Conservation (phyloP, 2,329 filamentous ascomycete species). For the Epichloe glyceriae region DNA sequence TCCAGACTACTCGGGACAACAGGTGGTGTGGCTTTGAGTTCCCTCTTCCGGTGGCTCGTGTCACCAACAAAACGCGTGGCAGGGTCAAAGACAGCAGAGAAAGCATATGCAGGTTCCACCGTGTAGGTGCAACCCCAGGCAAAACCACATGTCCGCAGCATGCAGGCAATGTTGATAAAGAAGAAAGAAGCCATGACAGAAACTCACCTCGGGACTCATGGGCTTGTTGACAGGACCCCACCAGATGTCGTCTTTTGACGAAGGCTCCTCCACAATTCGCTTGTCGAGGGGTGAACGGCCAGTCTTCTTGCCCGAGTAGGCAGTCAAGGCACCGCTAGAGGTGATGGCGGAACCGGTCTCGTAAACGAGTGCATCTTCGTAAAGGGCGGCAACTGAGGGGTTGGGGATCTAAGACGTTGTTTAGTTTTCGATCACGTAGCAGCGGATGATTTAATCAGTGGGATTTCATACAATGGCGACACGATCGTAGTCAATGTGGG, state of each 20-base stretch:
- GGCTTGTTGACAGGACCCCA: constrained; percentile 99
- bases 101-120: background rate
- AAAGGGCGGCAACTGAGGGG: constrained; percentile 86
- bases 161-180: constrained; percentile 1
- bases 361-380: constrained; percentile 95
- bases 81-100: background rate
- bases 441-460: background rate
- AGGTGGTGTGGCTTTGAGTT: background rate
- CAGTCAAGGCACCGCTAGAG: constrained; percentile 84
- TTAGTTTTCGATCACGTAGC: background rate
- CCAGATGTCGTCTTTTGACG: constrained; percentile 88
- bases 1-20: background rate
- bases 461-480: constrained; percentile 73
- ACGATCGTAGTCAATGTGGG: constrained; percentile 97
- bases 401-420: constrained; percentile 53
- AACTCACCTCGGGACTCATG: constrained; percentile 82
- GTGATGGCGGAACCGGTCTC: constrained; percentile 97
- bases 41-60: background rate
- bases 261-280: constrained; percentile 84
- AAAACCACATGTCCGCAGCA: background rate
- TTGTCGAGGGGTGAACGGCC: constrained; percentile 95
- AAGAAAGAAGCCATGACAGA: background rate
- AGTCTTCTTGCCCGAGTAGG: constrained; percentile 97
- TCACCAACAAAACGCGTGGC: background rate
- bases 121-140: background rate